Evolutionary conservation across 2,329 filamentous ascomycete genomes (phyloP).

Genomic region (Ceratocystis lukuohia): DNA sequence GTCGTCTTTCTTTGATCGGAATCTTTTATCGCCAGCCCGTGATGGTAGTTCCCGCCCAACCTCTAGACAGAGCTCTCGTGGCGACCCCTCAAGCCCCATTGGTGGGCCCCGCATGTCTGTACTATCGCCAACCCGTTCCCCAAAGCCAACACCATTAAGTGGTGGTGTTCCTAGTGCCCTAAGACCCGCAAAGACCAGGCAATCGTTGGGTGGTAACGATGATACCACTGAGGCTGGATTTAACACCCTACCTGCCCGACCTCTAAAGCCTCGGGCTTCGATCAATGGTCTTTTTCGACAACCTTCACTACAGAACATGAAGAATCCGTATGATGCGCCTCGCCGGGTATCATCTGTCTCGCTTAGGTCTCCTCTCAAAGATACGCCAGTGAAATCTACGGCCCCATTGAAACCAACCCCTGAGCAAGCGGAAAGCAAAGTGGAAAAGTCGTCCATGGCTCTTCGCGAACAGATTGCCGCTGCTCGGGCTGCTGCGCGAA

Average conservation of each 20-base stretch:
- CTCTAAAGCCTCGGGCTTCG: slow-evolving; percentile 39
- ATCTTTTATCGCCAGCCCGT: slow-evolving; percentile 21
- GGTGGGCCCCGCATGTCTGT: slow-evolving; percentile 34
- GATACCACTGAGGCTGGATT: slow-evolving; percentile 27
- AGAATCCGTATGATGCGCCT: slow-evolving; percentile 22
- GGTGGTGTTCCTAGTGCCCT: slow-evolving; percentile 32
- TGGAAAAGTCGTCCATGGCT: slow-evolving; percentile 59
- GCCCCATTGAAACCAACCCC: slow-evolving; percentile 9
- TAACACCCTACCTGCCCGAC: slow-evolving; percentile 35
- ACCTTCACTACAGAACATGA: slow-evolving; percentile 35
- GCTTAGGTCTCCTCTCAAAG: slow-evolving; percentile 15
- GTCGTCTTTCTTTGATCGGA: slow-evolving; percentile 57
- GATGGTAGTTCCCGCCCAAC: slow-evolving; percentile 26
- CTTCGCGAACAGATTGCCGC: slow-evolving; percentile 86
- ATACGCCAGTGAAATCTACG: slow-evolving; percentile 4
- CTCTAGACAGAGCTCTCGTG: slow-evolving; percentile 14
- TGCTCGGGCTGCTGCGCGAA: slow-evolving; percentile 68
- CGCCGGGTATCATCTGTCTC: slow-evolving; percentile 19
- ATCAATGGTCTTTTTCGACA: slow-evolving; percentile 43
- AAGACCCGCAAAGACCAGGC: slow-evolving; percentile 28
- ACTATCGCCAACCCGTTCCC: slow-evolving; percentile 31
- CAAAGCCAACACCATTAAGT: slow-evolving; percentile 33
- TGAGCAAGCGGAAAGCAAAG: slow-evolving; percentile 20
- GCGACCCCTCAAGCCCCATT: slow-evolving; percentile 35
- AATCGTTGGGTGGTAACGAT: slow-evolving; percentile 6